These are phyloP conservation scores for Inonotus obliquus DNA, from an alignment of 1,284 basidiomycete genomes.

Conservation along the genomic window DNA sequence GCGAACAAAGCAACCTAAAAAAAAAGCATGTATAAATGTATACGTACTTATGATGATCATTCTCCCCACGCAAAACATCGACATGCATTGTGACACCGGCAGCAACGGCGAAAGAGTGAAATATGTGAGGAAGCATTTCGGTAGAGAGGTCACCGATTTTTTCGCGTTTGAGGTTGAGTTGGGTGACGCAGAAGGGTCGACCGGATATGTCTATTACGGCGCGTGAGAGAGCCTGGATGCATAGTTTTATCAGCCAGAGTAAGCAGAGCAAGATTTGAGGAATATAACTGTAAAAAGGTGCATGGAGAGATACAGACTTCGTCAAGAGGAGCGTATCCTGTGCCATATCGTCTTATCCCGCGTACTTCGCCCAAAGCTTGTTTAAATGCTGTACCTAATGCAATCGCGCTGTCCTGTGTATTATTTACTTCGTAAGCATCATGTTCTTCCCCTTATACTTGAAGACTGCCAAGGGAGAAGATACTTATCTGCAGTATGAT, in stretches of 20 bases:
- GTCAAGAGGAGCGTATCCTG: constrained; percentile 94
- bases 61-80: constrained; percentile 90
- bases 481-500: constrained; percentile 93
- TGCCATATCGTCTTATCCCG: constrained; percentile 95
- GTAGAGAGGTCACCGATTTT: constrained; percentile 96
- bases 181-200: constrained; percentile 90
- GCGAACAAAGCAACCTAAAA: neutral
- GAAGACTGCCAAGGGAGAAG: neutral
- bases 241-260: constrained; percentile 8
- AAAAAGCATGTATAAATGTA: constrained; percentile 4
- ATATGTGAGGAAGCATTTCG: constrained; percentile 97
- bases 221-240: constrained; percentile 77
- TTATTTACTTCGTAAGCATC: constrained; percentile 10
- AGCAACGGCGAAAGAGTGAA: constrained; percentile 90
- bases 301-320: constrained; percentile 55
- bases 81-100: constrained; percentile 91
- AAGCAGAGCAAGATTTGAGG: constrained; percentile 2
- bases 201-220: constrained; percentile 99
- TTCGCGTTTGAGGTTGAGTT: constrained; percentile 88
- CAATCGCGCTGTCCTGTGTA: constrained; percentile 89
- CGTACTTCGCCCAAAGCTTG: constrained; percentile 91
- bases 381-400: constrained; percentile 93
- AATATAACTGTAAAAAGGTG: constrained; percentile 1
- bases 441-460: neutral
- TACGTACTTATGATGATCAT: constrained; percentile 94